Evolutionary conservation across 345 rosid species (phyloP).

Genomic region (Rhizophora mangle): DNA sequence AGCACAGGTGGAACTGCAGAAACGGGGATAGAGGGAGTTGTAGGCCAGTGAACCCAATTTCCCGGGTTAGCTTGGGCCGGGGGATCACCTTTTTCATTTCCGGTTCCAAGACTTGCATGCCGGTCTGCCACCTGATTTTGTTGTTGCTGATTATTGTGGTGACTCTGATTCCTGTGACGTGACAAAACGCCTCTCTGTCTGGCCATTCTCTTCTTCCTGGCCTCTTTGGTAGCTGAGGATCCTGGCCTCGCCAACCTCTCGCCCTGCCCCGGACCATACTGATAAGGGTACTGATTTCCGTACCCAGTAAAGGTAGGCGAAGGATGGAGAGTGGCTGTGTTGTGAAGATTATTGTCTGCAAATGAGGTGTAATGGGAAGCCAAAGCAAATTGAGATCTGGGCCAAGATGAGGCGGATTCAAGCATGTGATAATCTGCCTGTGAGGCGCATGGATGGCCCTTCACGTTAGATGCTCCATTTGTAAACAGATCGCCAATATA

Average conservation of each 20-base stretch:
- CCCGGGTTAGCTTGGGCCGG: constrained; percentile 25
- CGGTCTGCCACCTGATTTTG: constrained; percentile 33
- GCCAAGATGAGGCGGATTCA: constrained; percentile 47
- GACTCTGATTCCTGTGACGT: constrained; percentile 40
- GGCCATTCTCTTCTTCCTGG: constrained; percentile 98
- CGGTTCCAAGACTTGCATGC: constrained; percentile 38
- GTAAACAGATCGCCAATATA: constrained; percentile 40
- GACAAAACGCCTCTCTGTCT: constrained; percentile 74
- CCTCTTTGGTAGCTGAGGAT: constrained; percentile 86
- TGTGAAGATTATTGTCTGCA: constrained; percentile 32
- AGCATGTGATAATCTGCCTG: constrained; percentile 40
- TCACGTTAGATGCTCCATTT: constrained; percentile 31
- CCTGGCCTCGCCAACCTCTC: constrained; percentile 51
- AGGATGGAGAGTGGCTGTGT: constrained; percentile 13
- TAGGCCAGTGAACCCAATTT: constrained; percentile 72
- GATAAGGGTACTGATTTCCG: constrained; percentile 53
- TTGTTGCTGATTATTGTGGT: constrained; percentile 33
- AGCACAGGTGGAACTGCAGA: constrained; percentile 20
- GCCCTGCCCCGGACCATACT: constrained; percentile 40
- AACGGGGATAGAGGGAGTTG: constrained; percentile 21
- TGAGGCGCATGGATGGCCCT: constrained; percentile 30
- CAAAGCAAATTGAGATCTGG: constrained; percentile 41
- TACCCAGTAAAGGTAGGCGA: constrained; percentile 41
- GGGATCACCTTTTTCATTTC: constrained; percentile 29
- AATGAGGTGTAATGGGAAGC: constrained; percentile 31